phyloP scores from a whole-genome alignment of 208 protist genomes.

The Herpetomonas tarakana region DNA sequence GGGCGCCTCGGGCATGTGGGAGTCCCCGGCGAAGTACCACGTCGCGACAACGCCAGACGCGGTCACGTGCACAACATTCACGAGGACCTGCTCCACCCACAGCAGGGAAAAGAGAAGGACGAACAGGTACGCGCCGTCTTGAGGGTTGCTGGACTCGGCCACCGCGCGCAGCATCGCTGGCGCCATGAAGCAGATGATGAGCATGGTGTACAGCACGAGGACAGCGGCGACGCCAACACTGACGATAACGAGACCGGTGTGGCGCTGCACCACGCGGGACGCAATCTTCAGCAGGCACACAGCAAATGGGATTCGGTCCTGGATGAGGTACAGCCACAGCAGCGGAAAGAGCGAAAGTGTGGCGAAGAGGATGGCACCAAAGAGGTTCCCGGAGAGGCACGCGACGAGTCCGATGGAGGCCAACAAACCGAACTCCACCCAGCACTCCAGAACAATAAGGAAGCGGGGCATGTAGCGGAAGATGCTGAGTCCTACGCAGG shows the following conservation, averaged over 20 bases:
- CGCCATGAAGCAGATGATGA: conserved; percentile 20
- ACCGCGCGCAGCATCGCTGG: conserved; percentile 16
- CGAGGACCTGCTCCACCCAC: conserved; percentile 65
- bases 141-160: background rate
- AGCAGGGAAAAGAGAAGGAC: conserved; percentile 45
- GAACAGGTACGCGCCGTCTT: conserved; percentile 9
- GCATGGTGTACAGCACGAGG: conserved; percentile 21
- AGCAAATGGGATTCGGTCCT: conserved; percentile 60
- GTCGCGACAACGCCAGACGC: conserved; percentile 69
- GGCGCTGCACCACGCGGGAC: conserved; percentile 27
- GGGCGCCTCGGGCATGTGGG: conserved; percentile 47
- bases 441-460: conserved; percentile 12
- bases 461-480: conserved; percentile 7
- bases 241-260: conserved; percentile 43
- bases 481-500: conserved; percentile 9
- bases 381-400: conserved; percentile 6
- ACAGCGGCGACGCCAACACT: conserved; percentile 23
- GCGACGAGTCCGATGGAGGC: conserved; percentile 5
- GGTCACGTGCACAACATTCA: conserved; percentile 65
- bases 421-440: conserved; percentile 7
- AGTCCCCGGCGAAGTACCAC: conserved; percentile 84
- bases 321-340: conserved; percentile 64
- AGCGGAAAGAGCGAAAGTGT: conserved; percentile 31
- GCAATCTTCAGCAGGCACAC: conserved; percentile 37
- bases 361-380: conserved; percentile 21